Conservation (phyloP, 768 basidiomycete genomes). For the Lepiota venenata region DNA sequence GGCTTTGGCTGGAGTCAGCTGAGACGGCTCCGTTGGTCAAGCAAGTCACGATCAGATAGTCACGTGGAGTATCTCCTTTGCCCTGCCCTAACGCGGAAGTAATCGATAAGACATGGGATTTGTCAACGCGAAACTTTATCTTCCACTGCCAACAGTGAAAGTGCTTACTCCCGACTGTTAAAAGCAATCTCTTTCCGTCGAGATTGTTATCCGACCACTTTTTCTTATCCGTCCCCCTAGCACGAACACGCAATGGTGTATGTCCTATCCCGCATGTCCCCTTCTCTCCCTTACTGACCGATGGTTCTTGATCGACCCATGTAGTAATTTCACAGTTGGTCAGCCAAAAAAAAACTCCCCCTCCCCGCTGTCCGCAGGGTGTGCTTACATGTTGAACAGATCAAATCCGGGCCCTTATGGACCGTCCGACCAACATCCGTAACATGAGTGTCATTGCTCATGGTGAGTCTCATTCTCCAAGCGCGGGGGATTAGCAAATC, state of each 20-base stretch:
- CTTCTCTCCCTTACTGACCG: constrained; percentile 24
- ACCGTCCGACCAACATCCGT: constrained; percentile 87
- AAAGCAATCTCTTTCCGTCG: constrained; percentile 28
- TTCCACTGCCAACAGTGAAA: constrained; percentile 33
- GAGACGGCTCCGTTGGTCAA: too few relatives aligned
- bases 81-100: constrained; percentile 35
- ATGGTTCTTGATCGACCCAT: constrained; percentile 22
- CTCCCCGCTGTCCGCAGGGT: neutral
- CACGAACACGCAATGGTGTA: constrained; percentile 78
- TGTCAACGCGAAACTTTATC: constrained; percentile 35
- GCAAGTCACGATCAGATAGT: neutral
- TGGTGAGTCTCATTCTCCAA: constrained; percentile 46
- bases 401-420: constrained; percentile 87
- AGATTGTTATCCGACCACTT: constrained; percentile 23
- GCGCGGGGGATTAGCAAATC: constrained; percentile 8
- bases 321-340: constrained; percentile 89
- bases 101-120: constrained; percentile 41
- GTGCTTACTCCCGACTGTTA: constrained; percentile 26
- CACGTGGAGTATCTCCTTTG: neutral
- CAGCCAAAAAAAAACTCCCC: constrained; percentile 28
- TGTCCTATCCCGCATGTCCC: constrained; percentile 28
- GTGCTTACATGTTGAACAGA: constrained; percentile 40
- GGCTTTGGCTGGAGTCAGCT: too few relatives aligned
- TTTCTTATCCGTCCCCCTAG: constrained; percentile 28
- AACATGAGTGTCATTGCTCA: constrained; percentile 95